Evolutionary conservation across 805 yeast genomes (phyloP).

Genomic region (Brettanomyces bruxellensis): DNA sequence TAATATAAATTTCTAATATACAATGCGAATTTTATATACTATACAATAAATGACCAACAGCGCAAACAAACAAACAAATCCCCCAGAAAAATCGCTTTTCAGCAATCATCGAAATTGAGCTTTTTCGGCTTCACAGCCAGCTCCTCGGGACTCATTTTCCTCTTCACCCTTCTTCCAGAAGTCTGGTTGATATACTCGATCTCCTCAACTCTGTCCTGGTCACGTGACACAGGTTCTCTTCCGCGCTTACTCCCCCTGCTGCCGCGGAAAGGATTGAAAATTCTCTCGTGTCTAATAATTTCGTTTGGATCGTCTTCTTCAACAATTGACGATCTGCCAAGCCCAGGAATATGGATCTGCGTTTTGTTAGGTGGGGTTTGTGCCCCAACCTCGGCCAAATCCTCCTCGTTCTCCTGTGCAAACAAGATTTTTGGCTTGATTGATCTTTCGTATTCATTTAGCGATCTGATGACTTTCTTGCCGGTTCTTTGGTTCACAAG

Average conservation of each 20-base stretch:
- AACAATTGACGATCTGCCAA: background rate
- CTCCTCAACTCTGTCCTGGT: conserved; percentile 1
- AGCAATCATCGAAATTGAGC: conserved; percentile 21
- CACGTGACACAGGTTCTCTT: background rate
- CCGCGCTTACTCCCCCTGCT: background rate
- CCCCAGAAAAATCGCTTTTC: background rate
- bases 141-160: conserved; percentile 25
- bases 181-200: conserved; percentile 16
- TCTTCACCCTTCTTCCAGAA: conserved; percentile 26
- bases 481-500: conserved; percentile 34
- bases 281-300: conserved; percentile 13
- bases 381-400: background rate
- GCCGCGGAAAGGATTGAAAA: conserved; percentile 17
- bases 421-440: conserved; percentile 31
- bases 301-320: conserved; percentile 6
- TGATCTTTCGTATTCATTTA: conserved; percentile 24
- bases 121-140: conserved; percentile 29
- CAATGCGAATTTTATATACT: background rate
- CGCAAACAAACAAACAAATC: no score
- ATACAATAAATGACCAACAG: no score
- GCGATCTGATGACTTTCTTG: conserved; percentile 21
- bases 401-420: conserved; percentile 12
- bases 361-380: conserved; percentile 4
- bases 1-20: background rate
- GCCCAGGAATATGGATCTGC: background rate